These are phyloP conservation scores for Podaxis pistillaris DNA, from an alignment of 768 basidiomycete genomes.

Conservation along the genomic window DNA sequence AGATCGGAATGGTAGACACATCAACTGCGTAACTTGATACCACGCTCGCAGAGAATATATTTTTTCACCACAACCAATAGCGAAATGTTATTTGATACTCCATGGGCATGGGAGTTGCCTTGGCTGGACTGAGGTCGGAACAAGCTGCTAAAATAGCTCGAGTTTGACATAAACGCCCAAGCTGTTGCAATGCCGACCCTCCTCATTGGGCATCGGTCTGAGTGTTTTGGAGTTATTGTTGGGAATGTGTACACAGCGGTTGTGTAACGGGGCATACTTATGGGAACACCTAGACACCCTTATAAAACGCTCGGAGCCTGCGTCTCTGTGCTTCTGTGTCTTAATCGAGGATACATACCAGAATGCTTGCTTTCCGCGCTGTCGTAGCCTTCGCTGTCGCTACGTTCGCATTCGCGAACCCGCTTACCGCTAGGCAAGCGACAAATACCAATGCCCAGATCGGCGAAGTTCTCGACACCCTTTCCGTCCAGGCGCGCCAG, in stretches of 20 bases:
- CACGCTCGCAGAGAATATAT: neutral
- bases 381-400: constrained; percentile 28
- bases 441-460: constrained; percentile 33
- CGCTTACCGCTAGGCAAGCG: constrained; percentile 27
- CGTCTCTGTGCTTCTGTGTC: constrained; percentile 1
- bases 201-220: constrained; percentile 11
- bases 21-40: neutral
- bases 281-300: constrained; percentile 5
- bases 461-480: constrained; percentile 23
- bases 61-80: constrained; percentile 5
- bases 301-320: constrained; percentile 6
- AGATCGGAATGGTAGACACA: neutral
- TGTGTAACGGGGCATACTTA: neutral
- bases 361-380: constrained; percentile 30
- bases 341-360: constrained; percentile 5
- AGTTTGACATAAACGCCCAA: neutral
- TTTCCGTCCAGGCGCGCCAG: constrained; percentile 23
- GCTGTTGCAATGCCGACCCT: constrained; percentile 10
- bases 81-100: constrained; percentile 7
- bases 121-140: neutral
- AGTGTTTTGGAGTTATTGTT: constrained; percentile 1
- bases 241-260: constrained; percentile 3
- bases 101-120: constrained; percentile 9
- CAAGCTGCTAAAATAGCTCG: constrained; percentile 1
- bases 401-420: constrained; percentile 27